Conservation (phyloP, 176 grass and related monocot genomes). For the sorghum (Sorghum bicolor) region Sorghum_bicolor_NCBIv3 NC_012875.2:6119001-6119500, state of each 20-base stretch:
- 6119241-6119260: slow-evolving; percentile 89
- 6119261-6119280: slow-evolving; percentile 80
- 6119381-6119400: background rate
- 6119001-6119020: background rate
- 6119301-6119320: slow-evolving; percentile 83
- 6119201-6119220: slow-evolving; percentile 45
- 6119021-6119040: background rate
- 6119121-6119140: background rate
- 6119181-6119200: background rate
- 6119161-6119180: background rate
- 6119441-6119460: slow-evolving; percentile 2
- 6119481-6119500: background rate
- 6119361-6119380: slow-evolving; percentile 4
- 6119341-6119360: slow-evolving; percentile 38
- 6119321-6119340: slow-evolving; percentile 97
- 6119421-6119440: background rate
- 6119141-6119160: background rate
- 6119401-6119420: background rate
- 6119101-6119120: background rate
- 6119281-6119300: slow-evolving; percentile 74
- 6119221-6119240: slow-evolving; percentile 84
- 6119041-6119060: background rate
- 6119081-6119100: slow-evolving; percentile 5
- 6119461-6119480: background rate
- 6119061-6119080: background rate